Evolutionary conservation across 345 rosid species (phyloP).

Genomic region (Citropsis articulata): DNA sequence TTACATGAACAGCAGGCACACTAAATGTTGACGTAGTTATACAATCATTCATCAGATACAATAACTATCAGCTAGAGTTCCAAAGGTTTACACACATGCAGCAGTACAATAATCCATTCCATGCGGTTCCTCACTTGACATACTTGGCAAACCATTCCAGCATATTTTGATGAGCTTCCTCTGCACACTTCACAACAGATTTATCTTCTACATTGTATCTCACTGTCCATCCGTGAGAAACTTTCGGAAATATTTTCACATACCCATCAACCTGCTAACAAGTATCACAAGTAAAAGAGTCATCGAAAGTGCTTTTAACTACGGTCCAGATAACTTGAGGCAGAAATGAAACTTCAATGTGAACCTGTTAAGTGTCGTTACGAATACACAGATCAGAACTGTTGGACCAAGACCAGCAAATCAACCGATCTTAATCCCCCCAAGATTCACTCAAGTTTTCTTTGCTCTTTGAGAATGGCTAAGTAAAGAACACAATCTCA

Average conservation of each 20-base stretch:
- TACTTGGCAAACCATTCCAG: slow-evolving; percentile 55
- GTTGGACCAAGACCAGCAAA: no score
- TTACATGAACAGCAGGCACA: no score
- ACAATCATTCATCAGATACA: background rate
- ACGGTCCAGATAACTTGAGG: no score
- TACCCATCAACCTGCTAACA: slow-evolving; percentile 45
- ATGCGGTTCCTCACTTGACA: slow-evolving; percentile 36
- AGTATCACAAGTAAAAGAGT: background rate
- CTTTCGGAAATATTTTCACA: slow-evolving; percentile 72
- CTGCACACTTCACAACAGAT: slow-evolving; percentile 44
- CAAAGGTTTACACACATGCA: background rate
- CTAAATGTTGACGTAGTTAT: no score
- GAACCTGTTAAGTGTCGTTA: no score
- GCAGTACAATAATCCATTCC: background rate
- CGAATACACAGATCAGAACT: no score
- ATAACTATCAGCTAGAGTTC: background rate
- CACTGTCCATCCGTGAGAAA: slow-evolving; percentile 71
- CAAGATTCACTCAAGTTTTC: no score
- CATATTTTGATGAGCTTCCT: slow-evolving; percentile 66
- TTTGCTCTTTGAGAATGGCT: no score
- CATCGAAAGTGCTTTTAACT: background rate
- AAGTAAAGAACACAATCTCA: no score
- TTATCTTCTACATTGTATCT: slow-evolving; percentile 51
- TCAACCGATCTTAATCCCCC: no score
- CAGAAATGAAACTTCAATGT: no score